Evolutionary conservation across 129 eudicot species (phyloP), one percentile per base, ranked within the genome.

Genomic region (Flaveria ramosissima): DNA sequence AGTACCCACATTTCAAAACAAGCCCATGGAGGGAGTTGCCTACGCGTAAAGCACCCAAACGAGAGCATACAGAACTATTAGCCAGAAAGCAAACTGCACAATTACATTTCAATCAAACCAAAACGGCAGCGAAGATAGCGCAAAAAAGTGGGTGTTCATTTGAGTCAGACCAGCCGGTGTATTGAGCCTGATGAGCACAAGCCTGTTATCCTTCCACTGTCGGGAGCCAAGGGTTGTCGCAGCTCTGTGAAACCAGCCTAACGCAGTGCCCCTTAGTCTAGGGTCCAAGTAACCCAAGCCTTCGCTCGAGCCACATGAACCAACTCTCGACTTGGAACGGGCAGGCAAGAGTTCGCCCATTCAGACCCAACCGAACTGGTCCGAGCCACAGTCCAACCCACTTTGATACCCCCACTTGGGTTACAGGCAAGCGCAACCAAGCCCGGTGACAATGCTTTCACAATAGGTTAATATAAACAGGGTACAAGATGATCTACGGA

Each of bases 211-310:
- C 83, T 79, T 72, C 73, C 83, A 79, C 83, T 63, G 50, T 67
- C 9, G 0, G 1, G 83, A 79, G 67, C 66, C 21, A 73, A 55
- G 42, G 56, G 83, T 79, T 16, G 2, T 71, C 74, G 79, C 75
- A 72, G 79, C 83, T 80, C 83, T 80, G 83, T 79, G 68, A 77
- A 77, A 0, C 76, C 83, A 80, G 83, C 83, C 83, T 80, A 53
- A 80, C 83, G 78, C 74, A 61, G 7, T 73, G 57, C 74, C 83
- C 69, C 45, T 74, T 74, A 3, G 69, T 72, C 46, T 72, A 80
- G 19, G 60, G 2, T 0, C 26, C 81, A 77, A 3, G 71, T 13
- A 26, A 63, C 60, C 69, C 78, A 21, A 81, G 84, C 72, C 36
- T 81, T 75, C 72, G 61, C 77, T 39, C 36, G 1, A 62, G 36